Base-by-base conservation (phyloP, 148 eudicot species). In the Polygonum aviculare region DNA sequence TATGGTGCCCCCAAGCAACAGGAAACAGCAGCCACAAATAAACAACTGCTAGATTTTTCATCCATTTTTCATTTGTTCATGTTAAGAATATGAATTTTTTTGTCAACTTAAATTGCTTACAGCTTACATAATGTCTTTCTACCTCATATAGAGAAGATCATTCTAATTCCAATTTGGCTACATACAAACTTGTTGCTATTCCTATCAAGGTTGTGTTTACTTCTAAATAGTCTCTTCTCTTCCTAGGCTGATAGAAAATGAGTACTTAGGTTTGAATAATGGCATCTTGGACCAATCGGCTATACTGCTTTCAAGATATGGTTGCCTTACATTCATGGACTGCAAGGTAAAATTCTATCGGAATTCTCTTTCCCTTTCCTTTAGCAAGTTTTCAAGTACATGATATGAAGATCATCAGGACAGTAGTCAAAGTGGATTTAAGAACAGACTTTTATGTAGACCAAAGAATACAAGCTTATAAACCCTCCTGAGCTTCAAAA, bases 261-360 rank as follows among this genome's bases (percentile, higher is more conserved):
- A 87, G 79, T 96, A 89, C 86, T 80, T 91, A 76, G 97, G 99
- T 74, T 83, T 96, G 85, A 91, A 83, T 83, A 93, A 91, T 85
- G 99, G 99, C 78, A 96, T 96, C 86, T 74, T 95, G 88, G 99
- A 95, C 84, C 99, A 96, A 78, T 96, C 98, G 59, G 98, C 98
- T 70, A 83, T 96, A 74, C 74, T 96, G 76, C 97, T 96, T 85
- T 96, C 99, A 74, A 83, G 85, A 75, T 83, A 85, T 76, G 98
- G 99, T 52, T 93, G 94, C 83, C 87, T 95, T 62, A 95, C 97
- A 65, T 90, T 81, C 82, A 96, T 96, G 99, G 85, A 96, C 78
- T 96, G 99, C 86, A 96, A 91, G 99, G 99, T 95, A 89, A 78
- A 76, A 36, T 65, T 50, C 16, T 67, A 38, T 67, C 4, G 21